phyloP scores from a whole-genome alignment of 306 rosid species.

The Trifolium repens region DNA sequence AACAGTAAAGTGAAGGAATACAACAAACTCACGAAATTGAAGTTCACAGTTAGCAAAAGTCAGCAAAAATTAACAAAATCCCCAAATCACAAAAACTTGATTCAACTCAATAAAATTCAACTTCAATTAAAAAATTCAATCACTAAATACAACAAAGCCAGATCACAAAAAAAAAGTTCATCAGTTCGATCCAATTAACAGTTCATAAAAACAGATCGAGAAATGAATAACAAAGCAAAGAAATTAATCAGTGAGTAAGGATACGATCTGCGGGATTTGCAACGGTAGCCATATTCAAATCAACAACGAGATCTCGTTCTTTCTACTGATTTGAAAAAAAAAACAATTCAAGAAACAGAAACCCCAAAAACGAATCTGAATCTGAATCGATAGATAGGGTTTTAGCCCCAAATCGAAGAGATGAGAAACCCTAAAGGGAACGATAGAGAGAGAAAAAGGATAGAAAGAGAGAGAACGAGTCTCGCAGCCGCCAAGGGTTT shows the following conservation, averaged over 20 bases:
- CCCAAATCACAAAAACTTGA: background rate
- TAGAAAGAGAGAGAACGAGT: slow-evolving; percentile 51
- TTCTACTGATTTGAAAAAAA: slow-evolving; percentile 2
- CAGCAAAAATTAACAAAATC: background rate
- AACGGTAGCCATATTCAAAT: slow-evolving; percentile 75
- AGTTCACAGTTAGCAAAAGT: background rate
- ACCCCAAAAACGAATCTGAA: slow-evolving; percentile 48
- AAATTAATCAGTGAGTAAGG: slow-evolving; percentile 49
- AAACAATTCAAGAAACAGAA: background rate
- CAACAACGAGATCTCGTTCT: slow-evolving; percentile 52
- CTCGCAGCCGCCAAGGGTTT: slow-evolving; percentile 99
- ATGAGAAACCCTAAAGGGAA: slow-evolving; percentile 55
- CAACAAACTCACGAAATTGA: slow-evolving; percentile 19
- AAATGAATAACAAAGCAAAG: background rate
- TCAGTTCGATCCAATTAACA: slow-evolving; percentile 36
- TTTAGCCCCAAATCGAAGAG: slow-evolving; percentile 45
- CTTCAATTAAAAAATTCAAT: slow-evolving; percentile 13
- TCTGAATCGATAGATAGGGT: slow-evolving; percentile 39
- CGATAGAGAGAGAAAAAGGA: slow-evolving; percentile 3
- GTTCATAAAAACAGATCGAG: slow-evolving; percentile 38
- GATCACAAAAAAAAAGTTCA: background rate
- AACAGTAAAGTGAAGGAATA: slow-evolving; percentile 60
- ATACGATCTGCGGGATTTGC: slow-evolving; percentile 94
- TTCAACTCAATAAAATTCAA: slow-evolving; percentile 25
- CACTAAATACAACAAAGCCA: background rate